Base-by-base conservation (phyloP, 805 yeast species). In the Ogataea thermomethanolica region DNA sequence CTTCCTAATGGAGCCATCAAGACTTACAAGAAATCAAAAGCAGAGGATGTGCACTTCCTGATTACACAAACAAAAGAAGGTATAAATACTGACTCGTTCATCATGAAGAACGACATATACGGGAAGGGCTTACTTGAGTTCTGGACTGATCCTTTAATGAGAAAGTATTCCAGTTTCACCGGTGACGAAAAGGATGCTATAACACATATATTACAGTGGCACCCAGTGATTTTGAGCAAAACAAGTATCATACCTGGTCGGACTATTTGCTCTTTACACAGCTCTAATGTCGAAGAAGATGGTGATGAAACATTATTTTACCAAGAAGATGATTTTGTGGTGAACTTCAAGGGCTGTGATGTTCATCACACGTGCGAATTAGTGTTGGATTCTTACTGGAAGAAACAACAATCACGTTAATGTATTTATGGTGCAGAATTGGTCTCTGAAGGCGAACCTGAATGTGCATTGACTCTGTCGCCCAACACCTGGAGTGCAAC, bases 161-260 rank as follows among this genome's bases (percentile, higher is more conserved):
- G 85, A 56, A 71, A 74, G 35, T 88, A 84, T 64, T 62, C 64
- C n/a, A 73, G 73, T 42, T 85, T 85, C 63, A 74, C 74, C 10
- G 60, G 61, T 35, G 74, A 74, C 39, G 83, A 79, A 5, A 78
- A 76, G 43, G 71, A 74, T n/a, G 90, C 93, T 0, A 57, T 91
- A 30, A 75, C 86, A n/a, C 98, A 93, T 59, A 69, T 89, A 32
- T 69, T 89, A 51, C 97, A 88, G 62, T 93, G 98, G 99, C 99
- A 91, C 59, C 95, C 96, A 9, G 78, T 75, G 22, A 65, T 84
- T 21, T 69, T 93, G 50, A 73, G 84, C 39, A 83, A 79, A 54
- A 71, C 93, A 3, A 83, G 88, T 0, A 61, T 91, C 11, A 76
- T 93, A 1, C 85, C 88, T 9, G 71, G 79, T 31, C 74, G 79